A percentile compares a stretch with the other conserved stretches of the same genome.
These are phyloP conservation scores for Cyberlindnera euphorbiiphila DNA, from an alignment of 805 yeast species.

Conservation along the genomic window DNA sequence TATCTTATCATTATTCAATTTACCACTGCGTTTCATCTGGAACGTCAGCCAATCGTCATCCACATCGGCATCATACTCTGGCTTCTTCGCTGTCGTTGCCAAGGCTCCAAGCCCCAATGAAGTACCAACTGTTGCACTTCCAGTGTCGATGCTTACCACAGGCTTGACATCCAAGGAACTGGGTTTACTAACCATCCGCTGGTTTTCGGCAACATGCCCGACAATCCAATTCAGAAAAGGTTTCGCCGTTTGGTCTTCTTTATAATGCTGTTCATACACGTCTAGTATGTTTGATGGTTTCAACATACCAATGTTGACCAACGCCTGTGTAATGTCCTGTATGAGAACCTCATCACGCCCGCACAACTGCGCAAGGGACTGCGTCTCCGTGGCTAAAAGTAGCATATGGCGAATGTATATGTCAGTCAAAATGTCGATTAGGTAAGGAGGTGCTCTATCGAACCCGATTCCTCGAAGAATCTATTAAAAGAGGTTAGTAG, in stretches of 20 bases:
- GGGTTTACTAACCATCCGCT: slow-evolving; percentile 34
- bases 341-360: slow-evolving; percentile 44
- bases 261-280: slow-evolving; percentile 45
- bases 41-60: slow-evolving; percentile 37
- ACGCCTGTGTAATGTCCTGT: slow-evolving; percentile 70
- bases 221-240: slow-evolving; percentile 56
- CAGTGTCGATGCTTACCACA: neutral
- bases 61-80: slow-evolving; percentile 3
- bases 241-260: slow-evolving; percentile 44
- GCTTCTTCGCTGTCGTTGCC: neutral
- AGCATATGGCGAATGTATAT: slow-evolving; percentile 61
- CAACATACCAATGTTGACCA: slow-evolving; percentile 58
- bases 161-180: slow-evolving; percentile 24
- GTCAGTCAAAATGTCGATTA: slow-evolving; percentile 76
- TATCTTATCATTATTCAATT: slow-evolving; percentile 18
- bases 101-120: neutral
- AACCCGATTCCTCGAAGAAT: slow-evolving; percentile 78
- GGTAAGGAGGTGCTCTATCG: slow-evolving; percentile 67
- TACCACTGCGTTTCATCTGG: slow-evolving; percentile 29
- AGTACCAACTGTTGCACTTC: neutral
- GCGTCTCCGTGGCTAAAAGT: slow-evolving; percentile 48
- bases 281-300: slow-evolving; percentile 56
- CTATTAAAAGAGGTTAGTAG: slow-evolving; percentile 25
- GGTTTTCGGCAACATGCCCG: slow-evolving; percentile 41
- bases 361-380: slow-evolving; percentile 45